phyloP scores from a whole-genome alignment of 2,329 filamentous ascomycete species.

The Talaromyces sp. region DNA sequence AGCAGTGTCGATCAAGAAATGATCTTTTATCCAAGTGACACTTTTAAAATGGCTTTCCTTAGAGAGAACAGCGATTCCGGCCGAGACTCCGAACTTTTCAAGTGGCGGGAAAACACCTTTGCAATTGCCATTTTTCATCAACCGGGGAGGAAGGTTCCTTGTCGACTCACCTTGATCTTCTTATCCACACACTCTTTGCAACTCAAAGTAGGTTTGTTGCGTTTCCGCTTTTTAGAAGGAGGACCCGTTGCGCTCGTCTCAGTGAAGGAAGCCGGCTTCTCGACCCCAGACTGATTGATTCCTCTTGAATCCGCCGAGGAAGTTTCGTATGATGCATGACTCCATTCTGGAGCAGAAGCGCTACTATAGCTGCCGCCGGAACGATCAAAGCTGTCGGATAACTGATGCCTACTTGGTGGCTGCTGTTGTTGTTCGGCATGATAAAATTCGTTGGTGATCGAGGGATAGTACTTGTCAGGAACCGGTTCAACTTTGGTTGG shows the following conservation, averaged over 20 bases:
- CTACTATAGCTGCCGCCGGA: neutral
- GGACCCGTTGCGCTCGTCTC: neutral
- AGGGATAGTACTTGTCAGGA: too few species aligned
- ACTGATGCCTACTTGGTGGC: neutral
- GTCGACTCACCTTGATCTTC: conserved; percentile 10
- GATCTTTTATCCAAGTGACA: neutral
- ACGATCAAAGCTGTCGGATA: neutral
- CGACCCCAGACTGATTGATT: neutral
- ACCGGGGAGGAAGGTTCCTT: neutral
- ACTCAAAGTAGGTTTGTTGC: conserved; percentile 10
- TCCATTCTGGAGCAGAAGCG: too few species aligned
- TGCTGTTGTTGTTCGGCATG: neutral
- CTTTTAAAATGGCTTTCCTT: too few species aligned
- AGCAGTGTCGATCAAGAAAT: neutral
- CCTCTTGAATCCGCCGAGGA: neutral
- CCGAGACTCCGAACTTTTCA: too few species aligned
- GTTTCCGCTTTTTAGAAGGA: conserved; percentile 8
- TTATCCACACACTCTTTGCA: conserved; percentile 11
- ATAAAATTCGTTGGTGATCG: neutral
- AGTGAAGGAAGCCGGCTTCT: neutral
- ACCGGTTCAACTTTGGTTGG: too few species aligned
- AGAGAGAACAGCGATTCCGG: too few species aligned
- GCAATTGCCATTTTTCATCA: neutral
- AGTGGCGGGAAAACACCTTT: neutral
- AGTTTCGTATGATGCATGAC: neutral